These are phyloP conservation scores for Aspergillus costaricaensis DNA, from an alignment of 2,329 filamentous ascomycete species.

Conservation along the genomic window DNA sequence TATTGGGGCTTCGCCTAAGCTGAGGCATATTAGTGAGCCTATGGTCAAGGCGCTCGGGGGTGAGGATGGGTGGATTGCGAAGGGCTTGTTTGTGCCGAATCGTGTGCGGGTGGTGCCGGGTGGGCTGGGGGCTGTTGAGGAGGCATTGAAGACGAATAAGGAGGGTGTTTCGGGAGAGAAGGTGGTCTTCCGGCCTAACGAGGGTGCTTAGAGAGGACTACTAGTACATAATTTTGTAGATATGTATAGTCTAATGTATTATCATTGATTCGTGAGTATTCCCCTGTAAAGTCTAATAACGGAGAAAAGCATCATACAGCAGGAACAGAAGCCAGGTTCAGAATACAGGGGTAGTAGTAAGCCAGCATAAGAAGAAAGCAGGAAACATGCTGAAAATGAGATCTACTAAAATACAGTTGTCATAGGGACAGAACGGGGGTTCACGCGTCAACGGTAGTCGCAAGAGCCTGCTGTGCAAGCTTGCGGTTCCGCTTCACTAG, in stretches of 20 bases:
- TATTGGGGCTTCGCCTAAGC: slow-evolving; percentile 27
- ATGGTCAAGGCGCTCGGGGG: slow-evolving; percentile 24
- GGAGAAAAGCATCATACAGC: too few species aligned
- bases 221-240: too few species aligned
- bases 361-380: too few species aligned
- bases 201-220: background rate
- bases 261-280: too few species aligned
- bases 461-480: slow-evolving; percentile 44
- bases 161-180: slow-evolving; percentile 24
- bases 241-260: too few species aligned
- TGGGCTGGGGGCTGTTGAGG: slow-evolving; percentile 27
- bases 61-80: slow-evolving; percentile 27
- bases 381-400: too few species aligned
- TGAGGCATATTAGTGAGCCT: slow-evolving; percentile 35
- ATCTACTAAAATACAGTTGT: too few species aligned
- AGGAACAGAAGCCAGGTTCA: too few species aligned
- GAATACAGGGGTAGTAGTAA: too few species aligned
- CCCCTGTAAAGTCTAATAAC: too few species aligned
- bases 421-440: too few species aligned
- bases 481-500: slow-evolving; percentile 48
- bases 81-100: slow-evolving; percentile 33
- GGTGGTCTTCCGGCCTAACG: slow-evolving; percentile 18
- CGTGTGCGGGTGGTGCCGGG: slow-evolving; percentile 29
- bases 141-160: slow-evolving; percentile 21
- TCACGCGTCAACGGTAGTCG: slow-evolving; percentile 16